Conservation (phyloP, 768 basidiomycete species). For the Gautieria morchelliformis region DNA sequence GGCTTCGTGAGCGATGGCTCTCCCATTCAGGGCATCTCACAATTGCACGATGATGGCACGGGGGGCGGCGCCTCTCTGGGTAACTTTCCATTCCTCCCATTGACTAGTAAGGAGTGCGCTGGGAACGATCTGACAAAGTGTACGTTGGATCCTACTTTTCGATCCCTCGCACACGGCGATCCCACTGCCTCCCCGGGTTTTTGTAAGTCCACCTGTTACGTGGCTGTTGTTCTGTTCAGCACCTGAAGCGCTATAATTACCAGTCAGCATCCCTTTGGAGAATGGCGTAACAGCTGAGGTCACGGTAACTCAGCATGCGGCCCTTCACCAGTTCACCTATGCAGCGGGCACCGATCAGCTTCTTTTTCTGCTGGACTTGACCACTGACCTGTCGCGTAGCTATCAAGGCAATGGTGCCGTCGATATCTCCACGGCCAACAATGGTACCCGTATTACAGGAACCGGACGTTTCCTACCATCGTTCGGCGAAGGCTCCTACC, state of each 20-base stretch:
- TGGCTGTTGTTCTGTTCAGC: background rate
- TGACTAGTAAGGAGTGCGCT: constrained; percentile 1
- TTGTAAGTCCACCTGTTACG: constrained; percentile 16
- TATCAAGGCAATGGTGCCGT: constrained; percentile 7
- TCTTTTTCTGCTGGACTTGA: constrained; percentile 9
- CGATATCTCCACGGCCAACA: background rate
- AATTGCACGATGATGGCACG: constrained; percentile 13
- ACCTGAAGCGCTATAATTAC: background rate
- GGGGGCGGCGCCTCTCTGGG: constrained; percentile 11
- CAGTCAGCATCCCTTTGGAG: constrained; percentile 9
- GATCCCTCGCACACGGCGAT: background rate
- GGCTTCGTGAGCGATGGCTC: constrained; percentile 12
- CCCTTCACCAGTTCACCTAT: constrained; percentile 11
- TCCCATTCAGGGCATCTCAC: constrained; percentile 9
- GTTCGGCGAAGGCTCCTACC: constrained; percentile 10
- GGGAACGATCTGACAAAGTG: constrained; percentile 2
- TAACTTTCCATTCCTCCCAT: constrained; percentile 5
- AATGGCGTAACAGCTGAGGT: constrained; percentile 10
- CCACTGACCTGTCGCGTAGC: constrained; percentile 11
- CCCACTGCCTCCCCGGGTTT: constrained; percentile 47
- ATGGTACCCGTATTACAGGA: constrained; percentile 10
- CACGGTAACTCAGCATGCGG: constrained; percentile 12
- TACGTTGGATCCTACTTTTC: background rate
- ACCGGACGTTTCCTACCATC: constrained; percentile 8
- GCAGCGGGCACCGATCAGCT: background rate